phyloP scores from a whole-genome alignment of 176 grass and related monocot species.

The Elymus sibiricus region DNA sequence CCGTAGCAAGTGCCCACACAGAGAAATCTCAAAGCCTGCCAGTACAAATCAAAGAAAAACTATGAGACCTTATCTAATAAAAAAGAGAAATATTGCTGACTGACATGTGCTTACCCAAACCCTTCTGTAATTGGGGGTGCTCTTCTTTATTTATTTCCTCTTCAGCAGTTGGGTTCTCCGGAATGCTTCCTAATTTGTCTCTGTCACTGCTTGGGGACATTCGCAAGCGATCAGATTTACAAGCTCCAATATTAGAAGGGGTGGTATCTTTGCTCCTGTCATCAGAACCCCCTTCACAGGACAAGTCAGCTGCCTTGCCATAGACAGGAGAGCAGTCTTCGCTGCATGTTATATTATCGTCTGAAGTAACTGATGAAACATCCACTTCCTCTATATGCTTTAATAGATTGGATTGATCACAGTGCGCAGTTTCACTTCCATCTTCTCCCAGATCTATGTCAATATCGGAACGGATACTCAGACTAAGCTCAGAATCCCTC shows the following conservation, averaged over 20 bases:
- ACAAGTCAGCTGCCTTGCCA: slow-evolving; percentile 28
- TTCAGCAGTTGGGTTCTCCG: slow-evolving; percentile 45
- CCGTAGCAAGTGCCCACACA: slow-evolving; percentile 76
- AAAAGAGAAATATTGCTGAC: slow-evolving; percentile 20
- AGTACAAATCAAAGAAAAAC: slow-evolving; percentile 35
- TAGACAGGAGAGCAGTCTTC: slow-evolving; percentile 1
- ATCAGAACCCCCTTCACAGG: slow-evolving; percentile 19
- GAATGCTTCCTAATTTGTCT: slow-evolving; percentile 55
- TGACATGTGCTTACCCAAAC: slow-evolving; percentile 56
- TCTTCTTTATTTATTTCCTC: slow-evolving; percentile 57
- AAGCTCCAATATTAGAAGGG: slow-evolving; percentile 20
- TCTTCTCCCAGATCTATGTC: slow-evolving; percentile 35
- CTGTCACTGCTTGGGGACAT: slow-evolving; percentile 35
- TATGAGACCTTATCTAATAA: slow-evolving; percentile 22
- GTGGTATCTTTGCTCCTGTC: slow-evolving; percentile 13
- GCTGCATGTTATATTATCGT: slow-evolving; percentile 1
- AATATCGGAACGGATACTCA: slow-evolving; percentile 37
- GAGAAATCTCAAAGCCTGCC: slow-evolving; percentile 86
- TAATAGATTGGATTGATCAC: slow-evolving; percentile 30
- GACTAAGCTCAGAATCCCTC: slow-evolving; percentile 26
- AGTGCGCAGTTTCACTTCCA: slow-evolving; percentile 22
- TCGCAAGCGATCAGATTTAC: slow-evolving; percentile 29
- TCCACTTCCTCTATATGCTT: slow-evolving; percentile 32
- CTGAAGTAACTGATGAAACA: slow-evolving; percentile 19
- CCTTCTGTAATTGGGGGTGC: slow-evolving; percentile 35